phyloP scores from a whole-genome alignment of 2,329 filamentous ascomycete genomes.

The Fusarium hainanense region DNA sequence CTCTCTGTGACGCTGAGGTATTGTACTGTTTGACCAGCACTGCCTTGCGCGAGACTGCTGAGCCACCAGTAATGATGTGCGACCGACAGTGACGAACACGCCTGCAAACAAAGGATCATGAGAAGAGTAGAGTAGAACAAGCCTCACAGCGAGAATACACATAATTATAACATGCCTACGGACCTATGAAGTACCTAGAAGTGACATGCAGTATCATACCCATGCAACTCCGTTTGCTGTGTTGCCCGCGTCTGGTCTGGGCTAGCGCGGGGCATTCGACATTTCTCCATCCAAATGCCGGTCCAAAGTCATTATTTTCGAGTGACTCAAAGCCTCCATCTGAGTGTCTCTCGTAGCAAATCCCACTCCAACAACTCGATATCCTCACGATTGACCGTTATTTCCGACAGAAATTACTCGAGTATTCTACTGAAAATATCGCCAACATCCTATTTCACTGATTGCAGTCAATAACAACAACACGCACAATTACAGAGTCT shows the following conservation, averaged over 20 bases:
- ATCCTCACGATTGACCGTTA: not conserved
- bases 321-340: conserved; percentile 50
- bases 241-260: conserved; percentile 4
- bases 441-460: not conserved
- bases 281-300: conserved; percentile 41
- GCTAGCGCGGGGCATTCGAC: conserved; percentile 51
- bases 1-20: not conserved
- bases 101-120: not conserved
- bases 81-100: not conserved
- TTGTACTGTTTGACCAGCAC: not conserved
- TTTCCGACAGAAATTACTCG: not conserved
- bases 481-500: conserved; percentile 15
- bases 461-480: not conserved
- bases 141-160: not conserved
- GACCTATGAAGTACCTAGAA: not conserved
- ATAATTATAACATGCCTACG: not conserved
- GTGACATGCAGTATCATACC: conserved; percentile 2
- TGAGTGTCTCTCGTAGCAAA: conserved; percentile 24
- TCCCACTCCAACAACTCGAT: conserved; percentile 6
- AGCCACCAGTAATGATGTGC: not conserved
- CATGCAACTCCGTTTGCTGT: conserved; percentile 8
- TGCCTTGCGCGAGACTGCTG: not conserved
- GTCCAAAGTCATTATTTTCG: conserved; percentile 44
- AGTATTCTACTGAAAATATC: not conserved
- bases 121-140: not conserved